These are phyloP conservation scores for Tetracladium maxilliforme DNA, from an alignment of 2,329 filamentous ascomycete species.

Conservation along the genomic window DNA sequence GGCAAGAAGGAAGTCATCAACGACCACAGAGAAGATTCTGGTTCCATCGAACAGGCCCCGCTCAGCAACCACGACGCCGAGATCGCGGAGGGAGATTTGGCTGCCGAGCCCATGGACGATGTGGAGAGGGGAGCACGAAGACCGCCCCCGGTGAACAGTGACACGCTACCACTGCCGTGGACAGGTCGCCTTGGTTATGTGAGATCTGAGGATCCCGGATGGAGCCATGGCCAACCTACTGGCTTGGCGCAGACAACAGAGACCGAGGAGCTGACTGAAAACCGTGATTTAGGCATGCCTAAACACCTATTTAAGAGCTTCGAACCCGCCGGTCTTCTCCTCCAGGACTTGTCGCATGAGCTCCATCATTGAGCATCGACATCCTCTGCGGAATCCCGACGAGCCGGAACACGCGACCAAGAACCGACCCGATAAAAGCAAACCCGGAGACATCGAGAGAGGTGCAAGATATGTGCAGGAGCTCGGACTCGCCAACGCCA, in stretches of 20 bases:
- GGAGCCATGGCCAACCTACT: not conserved
- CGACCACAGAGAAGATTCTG: too few relatives aligned
- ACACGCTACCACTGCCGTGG: slow-evolving; percentile 77
- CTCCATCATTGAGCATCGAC: slow-evolving; percentile 77
- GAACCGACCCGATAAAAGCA: slow-evolving; percentile 65
- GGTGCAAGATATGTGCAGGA: slow-evolving; percentile 63
- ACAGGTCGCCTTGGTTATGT: slow-evolving; percentile 82
- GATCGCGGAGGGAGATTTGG: not conserved
- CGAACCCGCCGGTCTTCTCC: slow-evolving; percentile 74
- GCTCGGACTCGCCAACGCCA: slow-evolving; percentile 67
- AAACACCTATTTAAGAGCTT: slow-evolving; percentile 76
- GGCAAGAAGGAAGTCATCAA: too few relatives aligned
- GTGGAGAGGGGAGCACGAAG: slow-evolving; percentile 13
- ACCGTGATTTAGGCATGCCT: slow-evolving; percentile 52
- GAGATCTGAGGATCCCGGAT: too few relatives aligned
- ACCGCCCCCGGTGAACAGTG: slow-evolving; percentile 68
- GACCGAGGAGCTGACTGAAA: slow-evolving; percentile 4
- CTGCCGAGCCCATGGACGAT: slow-evolving; percentile 11
- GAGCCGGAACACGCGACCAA: slow-evolving; percentile 71
- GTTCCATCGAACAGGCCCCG: too few relatives aligned
- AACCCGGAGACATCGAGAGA: slow-evolving; percentile 49
- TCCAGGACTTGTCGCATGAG: slow-evolving; percentile 85
- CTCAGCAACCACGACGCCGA: too few relatives aligned
- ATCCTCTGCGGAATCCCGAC: slow-evolving; percentile 62
- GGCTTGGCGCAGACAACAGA: too few relatives aligned